A percentile compares a stretch with the other conserved stretches of the same genome.
phyloP scores from a whole-genome alignment of 352 stramenopile genomes.

The Pythium aphanidermatum region DNA sequence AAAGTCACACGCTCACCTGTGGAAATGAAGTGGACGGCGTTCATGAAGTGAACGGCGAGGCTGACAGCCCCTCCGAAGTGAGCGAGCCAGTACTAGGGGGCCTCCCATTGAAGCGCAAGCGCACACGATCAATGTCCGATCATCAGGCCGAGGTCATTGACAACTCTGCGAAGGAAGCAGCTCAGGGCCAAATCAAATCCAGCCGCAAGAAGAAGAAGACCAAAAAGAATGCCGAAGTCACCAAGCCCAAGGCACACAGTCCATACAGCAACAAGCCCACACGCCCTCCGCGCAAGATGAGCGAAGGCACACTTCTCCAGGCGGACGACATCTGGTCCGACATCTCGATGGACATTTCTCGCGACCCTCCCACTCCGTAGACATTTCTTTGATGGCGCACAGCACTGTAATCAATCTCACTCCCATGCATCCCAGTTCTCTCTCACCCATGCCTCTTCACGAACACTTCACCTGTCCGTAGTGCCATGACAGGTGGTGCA shows the following conservation, averaged over 20 bases:
- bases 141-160: too few relatives aligned
- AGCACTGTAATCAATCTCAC: too few relatives aligned
- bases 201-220: conserved; percentile 15
- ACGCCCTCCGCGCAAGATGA: conserved; percentile 47
- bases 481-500: too few relatives aligned
- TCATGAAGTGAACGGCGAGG: conserved; percentile 6
- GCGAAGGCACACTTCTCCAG: conserved; percentile 50
- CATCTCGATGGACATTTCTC: conserved; percentile 45
- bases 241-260: not conserved
- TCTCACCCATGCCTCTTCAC: too few relatives aligned
- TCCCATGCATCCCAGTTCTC: too few relatives aligned
- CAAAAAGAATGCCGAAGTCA: too few relatives aligned
- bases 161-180: not conserved
- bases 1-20: conserved; percentile 36
- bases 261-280: not conserved
- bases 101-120: conserved; percentile 1
- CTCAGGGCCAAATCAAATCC: not conserved
- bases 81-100: conserved; percentile 11
- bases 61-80: conserved; percentile 12
- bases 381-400: not conserved
- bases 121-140: not conserved
- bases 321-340: conserved; percentile 65
- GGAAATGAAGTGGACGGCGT: conserved; percentile 9
- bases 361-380: conserved; percentile 19
- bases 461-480: too few relatives aligned